Conservation (phyloP, 495 filamentous ascomycete species). For the Podospora appendiculata region DNA sequence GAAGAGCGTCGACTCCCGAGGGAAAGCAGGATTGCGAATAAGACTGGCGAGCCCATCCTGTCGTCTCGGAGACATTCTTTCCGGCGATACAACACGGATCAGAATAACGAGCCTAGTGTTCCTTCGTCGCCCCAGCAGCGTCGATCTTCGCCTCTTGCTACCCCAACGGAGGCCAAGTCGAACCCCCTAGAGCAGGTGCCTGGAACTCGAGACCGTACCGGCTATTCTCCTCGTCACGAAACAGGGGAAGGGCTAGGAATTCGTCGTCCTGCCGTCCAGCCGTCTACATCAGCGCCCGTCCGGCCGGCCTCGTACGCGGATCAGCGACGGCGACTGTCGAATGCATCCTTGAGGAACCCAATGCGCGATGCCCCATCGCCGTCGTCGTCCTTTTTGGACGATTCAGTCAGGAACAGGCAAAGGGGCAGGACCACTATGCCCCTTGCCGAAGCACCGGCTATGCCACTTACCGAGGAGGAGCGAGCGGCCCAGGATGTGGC, state of each 20-base stretch:
- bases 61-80: conserved; percentile 14
- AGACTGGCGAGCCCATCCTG: conserved; percentile 18
- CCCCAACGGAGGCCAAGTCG: conserved; percentile 26
- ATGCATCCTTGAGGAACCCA: conserved; percentile 21
- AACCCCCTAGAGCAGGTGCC: conserved; percentile 18
- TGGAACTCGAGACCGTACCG: conserved; percentile 11
- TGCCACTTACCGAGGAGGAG: conserved; percentile 52
- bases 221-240: conserved; percentile 31
- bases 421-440: conserved; percentile 25
- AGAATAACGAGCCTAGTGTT: conserved; percentile 20
- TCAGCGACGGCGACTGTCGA: conserved; percentile 27
- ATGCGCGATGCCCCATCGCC: conserved; percentile 12
- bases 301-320: conserved; percentile 25
- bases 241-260: conserved; percentile 37
- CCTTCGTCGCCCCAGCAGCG: conserved; percentile 30
- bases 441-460: conserved; percentile 40
- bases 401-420: conserved; percentile 3
- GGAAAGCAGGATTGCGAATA: conserved; percentile 17
- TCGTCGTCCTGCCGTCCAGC: conserved; percentile 26
- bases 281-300: conserved; percentile 32
- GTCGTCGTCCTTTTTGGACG: conserved; percentile 5
- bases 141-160: conserved; percentile 29
- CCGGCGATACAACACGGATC: conserved; percentile 18
- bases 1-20: conserved; percentile 17
- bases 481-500: conserved; percentile 78